Conservation (phyloP, 345 rosid species). For the Kandelia obovata region DNA sequence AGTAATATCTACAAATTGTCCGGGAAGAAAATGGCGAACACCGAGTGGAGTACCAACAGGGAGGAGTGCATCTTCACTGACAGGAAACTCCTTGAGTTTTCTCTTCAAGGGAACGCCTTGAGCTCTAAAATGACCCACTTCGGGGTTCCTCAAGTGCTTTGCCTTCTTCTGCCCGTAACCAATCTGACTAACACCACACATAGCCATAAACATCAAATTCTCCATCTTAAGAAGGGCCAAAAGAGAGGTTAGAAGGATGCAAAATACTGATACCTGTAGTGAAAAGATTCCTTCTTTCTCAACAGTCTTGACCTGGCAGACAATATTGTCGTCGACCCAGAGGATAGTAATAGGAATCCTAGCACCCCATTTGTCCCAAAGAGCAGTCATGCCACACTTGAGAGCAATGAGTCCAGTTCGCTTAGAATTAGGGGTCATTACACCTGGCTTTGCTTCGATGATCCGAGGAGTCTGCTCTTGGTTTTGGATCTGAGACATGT, state of each 20-base stretch:
- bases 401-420: slow-evolving; percentile 84
- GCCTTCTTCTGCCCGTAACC: slow-evolving; percentile 95
- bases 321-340: slow-evolving; percentile 89
- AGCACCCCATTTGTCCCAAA: slow-evolving; percentile 97
- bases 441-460: slow-evolving; percentile 53
- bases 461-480: slow-evolving; percentile 35
- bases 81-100: slow-evolving; percentile 89
- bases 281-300: slow-evolving; percentile 88
- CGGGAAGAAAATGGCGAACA: slow-evolving; percentile 90
- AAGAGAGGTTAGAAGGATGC: neutral
- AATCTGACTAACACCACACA: slow-evolving; percentile 55
- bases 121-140: slow-evolving; percentile 95
- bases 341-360: slow-evolving; percentile 74
- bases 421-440: slow-evolving; percentile 61
- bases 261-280: slow-evolving; percentile 54
- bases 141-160: slow-evolving; percentile 88
- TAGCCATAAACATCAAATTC: too few species aligned
- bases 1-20: slow-evolving; percentile 77
- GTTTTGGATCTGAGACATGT: slow-evolving; percentile 27
- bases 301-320: slow-evolving; percentile 85
- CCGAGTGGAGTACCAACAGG: slow-evolving; percentile 71
- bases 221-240: too few species aligned
- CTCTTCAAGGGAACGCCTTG: slow-evolving; percentile 91
- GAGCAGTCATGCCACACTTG: slow-evolving; percentile 86
- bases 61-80: slow-evolving; percentile 85